Evolutionary conservation across 805 yeast species (phyloP).

Genomic region (Starmerella tilneyi): DNA sequence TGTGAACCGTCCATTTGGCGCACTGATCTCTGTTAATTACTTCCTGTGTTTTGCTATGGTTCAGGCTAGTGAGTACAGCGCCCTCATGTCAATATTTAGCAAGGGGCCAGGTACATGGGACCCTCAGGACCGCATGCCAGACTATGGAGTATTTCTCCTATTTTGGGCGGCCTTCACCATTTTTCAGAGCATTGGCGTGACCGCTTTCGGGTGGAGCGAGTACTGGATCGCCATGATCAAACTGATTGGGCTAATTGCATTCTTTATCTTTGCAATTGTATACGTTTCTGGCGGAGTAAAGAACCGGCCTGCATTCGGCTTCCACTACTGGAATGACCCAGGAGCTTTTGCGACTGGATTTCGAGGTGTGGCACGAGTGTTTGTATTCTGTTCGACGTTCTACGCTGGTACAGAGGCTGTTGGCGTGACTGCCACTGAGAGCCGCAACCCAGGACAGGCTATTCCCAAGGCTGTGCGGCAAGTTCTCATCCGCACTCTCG

Average conservation of each 20-base stretch:
- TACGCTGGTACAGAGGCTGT: conserved; percentile 52
- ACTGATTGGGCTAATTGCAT: conserved; percentile 46
- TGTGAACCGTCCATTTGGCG: conserved; percentile 40
- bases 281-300: conserved; percentile 47
- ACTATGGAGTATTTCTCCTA: conserved; percentile 39
- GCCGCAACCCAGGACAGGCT: conserved; percentile 50
- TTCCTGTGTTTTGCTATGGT: conserved; percentile 42
- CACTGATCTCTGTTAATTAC: conserved; percentile 41
- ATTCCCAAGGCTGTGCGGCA: conserved; percentile 53
- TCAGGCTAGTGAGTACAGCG: conserved; percentile 43
- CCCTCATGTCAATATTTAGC: conserved; percentile 37
- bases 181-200: conserved; percentile 43
- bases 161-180: conserved; percentile 43
- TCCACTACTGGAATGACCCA: conserved; percentile 48
- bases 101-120: conserved; percentile 17
- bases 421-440: conserved; percentile 56
- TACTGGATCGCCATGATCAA: conserved; percentile 50
- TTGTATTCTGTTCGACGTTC: conserved; percentile 51
- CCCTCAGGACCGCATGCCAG: conserved; percentile 40
- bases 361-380: conserved; percentile 40
- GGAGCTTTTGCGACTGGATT: conserved; percentile 38
- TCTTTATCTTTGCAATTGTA: conserved; percentile 46
- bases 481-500: conserved; percentile 45
- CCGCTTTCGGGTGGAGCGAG: conserved; percentile 53
- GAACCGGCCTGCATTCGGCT: conserved; percentile 47